Evolutionary conservation across 257 asterid species (phyloP).

Genomic region (Solanum raphanifolium): DNA sequence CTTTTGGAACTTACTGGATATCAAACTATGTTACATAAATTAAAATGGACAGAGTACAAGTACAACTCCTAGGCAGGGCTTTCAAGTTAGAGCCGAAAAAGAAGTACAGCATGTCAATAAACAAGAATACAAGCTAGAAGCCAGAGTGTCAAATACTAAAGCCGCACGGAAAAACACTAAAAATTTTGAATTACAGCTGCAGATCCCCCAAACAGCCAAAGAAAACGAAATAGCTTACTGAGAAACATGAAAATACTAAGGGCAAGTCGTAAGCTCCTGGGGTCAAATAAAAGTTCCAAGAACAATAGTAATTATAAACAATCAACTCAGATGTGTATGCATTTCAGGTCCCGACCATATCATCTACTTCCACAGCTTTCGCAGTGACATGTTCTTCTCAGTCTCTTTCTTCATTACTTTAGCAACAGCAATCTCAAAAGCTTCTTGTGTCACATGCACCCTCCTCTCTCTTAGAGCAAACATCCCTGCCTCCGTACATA

Average conservation of each 20-base stretch:
- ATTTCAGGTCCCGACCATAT: background rate
- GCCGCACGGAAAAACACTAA: background rate
- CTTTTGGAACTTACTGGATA: background rate
- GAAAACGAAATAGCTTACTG: background rate
- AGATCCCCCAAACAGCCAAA: background rate
- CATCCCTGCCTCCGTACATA: constrained; percentile 98
- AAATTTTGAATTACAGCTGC: background rate
- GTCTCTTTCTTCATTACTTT: constrained; percentile 98
- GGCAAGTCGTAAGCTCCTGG: background rate
- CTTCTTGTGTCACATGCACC: constrained; percentile 95
- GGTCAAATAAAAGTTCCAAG: background rate
- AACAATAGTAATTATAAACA: background rate
- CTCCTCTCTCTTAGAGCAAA: constrained; percentile 95
- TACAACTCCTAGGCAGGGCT: background rate
- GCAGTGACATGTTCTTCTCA: constrained; percentile 83
- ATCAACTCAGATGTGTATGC: background rate
- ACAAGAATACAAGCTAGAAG: background rate
- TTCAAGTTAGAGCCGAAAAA: background rate
- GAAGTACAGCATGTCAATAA: background rate
- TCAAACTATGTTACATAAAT: background rate
- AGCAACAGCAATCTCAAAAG: constrained; percentile 96
- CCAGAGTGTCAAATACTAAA: background rate
- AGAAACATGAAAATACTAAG: background rate
- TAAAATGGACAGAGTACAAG: background rate
- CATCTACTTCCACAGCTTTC: constrained; percentile 86